These are phyloP conservation scores for Selaginella tamariscina DNA, from an alignment of 75 land plant species.

Conservation along the genomic window DNA sequence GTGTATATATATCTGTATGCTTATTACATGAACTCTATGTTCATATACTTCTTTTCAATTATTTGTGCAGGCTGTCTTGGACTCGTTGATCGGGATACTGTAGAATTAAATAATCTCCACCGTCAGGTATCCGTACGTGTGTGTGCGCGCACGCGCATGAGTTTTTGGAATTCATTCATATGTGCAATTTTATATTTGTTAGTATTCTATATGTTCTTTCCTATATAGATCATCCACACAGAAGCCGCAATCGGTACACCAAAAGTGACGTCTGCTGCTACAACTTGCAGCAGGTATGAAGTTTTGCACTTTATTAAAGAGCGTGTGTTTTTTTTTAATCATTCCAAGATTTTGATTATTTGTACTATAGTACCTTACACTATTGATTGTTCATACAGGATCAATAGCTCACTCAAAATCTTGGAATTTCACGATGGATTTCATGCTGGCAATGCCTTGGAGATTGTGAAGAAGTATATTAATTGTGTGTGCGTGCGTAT, in stretches of 20 bases:
- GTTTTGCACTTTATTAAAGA: background rate
- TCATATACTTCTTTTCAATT: background rate
- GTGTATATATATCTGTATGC: too few species aligned
- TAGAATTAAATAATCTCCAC: constrained; percentile 88
- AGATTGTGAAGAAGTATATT: constrained; percentile 74
- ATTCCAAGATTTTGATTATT: background rate
- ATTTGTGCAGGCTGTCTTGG: constrained; percentile 55
- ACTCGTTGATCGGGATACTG: constrained; percentile 76
- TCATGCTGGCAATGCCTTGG: constrained; percentile 63
- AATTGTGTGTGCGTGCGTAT: background rate
- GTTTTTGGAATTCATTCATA: background rate
- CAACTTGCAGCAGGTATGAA: constrained; percentile 63
- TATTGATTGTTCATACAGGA: constrained; percentile 32
- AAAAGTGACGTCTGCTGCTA: constrained; percentile 88
- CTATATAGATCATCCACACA: constrained; percentile 62
- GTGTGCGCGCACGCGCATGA: background rate
- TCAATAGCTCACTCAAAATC: constrained; percentile 60
- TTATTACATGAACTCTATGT: too few species aligned
- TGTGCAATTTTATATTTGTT: background rate
- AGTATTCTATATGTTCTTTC: background rate
- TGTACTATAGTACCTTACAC: too few species aligned
- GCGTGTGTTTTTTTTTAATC: background rate
- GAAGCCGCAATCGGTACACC: constrained; percentile 70
- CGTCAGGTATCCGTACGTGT: constrained; percentile 45
- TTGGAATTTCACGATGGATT: constrained; percentile 46